A percentile compares a stretch with the other conserved stretches of the same genome.
These are phyloP conservation scores for Sideroxylon spinosum DNA, from an alignment of 179 eudicot species.

Conservation along the genomic window DNA sequence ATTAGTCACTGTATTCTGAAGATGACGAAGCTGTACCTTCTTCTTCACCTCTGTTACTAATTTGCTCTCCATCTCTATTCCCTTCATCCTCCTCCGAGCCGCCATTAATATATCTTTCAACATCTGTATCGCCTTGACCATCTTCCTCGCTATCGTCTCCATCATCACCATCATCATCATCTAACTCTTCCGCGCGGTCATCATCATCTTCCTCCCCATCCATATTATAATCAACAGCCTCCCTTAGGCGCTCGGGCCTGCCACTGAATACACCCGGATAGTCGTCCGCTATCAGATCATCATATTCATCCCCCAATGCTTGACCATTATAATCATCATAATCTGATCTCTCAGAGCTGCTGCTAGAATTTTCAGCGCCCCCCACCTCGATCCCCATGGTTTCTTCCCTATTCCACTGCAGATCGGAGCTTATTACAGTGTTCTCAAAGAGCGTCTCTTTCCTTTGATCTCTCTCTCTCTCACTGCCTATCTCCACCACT, in stretches of 20 bases:
- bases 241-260: slow-evolving; percentile 28
- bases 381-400: slow-evolving; percentile 24
- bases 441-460: slow-evolving; percentile 24
- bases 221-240: slow-evolving; percentile 27
- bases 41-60: slow-evolving; percentile 35
- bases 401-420: slow-evolving; percentile 43
- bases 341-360: slow-evolving; percentile 60
- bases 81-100: slow-evolving; percentile 50
- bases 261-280: slow-evolving; percentile 34
- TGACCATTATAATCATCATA: slow-evolving; percentile 51
- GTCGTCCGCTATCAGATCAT: slow-evolving; percentile 36
- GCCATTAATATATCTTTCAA: slow-evolving; percentile 44
- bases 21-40: slow-evolving; percentile 45
- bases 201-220: slow-evolving; percentile 31
- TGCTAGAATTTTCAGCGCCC: slow-evolving; percentile 41
- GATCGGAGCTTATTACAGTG: slow-evolving; percentile 32
- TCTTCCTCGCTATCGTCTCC: slow-evolving; percentile 41
- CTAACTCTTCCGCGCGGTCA: slow-evolving; percentile 23
- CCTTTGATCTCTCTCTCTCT: slow-evolving; percentile 25
- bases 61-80: slow-evolving; percentile 27
- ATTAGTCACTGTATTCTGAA: slow-evolving; percentile 57
- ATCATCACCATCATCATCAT: slow-evolving; percentile 32
- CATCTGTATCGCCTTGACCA: slow-evolving; percentile 38
- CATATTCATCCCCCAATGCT: slow-evolving; percentile 42
- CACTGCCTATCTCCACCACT: slow-evolving; percentile 19